Evolutionary conservation across 2,329 filamentous ascomycete species (phyloP).

Genomic region (Aspergillus spinulosporus): DNA sequence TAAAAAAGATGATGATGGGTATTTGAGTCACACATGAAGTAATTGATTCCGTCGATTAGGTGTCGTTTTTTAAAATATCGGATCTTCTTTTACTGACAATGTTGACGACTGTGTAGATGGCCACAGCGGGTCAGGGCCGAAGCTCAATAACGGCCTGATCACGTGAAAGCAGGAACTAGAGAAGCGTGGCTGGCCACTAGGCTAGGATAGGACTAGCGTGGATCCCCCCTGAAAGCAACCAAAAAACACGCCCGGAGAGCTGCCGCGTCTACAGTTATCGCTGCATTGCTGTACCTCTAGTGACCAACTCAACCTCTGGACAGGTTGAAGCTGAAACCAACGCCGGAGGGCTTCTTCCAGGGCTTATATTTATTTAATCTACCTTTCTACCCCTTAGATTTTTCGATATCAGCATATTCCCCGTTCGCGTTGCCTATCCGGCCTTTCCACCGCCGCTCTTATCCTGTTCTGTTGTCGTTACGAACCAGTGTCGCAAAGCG

Average conservation of each 20-base stretch:
- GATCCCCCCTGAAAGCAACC: constrained; percentile 18
- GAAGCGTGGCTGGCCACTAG: constrained; percentile 11
- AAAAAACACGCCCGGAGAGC: constrained; percentile 22
- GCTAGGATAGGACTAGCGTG: constrained; percentile 14
- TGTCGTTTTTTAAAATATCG: too few relatives aligned
- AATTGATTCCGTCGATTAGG: too few relatives aligned
- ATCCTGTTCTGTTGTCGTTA: constrained; percentile 8
- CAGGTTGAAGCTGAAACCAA: constrained; percentile 6
- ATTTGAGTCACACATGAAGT: too few relatives aligned
- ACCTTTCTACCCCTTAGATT: background rate
- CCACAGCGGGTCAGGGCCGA: too few relatives aligned
- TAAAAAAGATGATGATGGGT: too few relatives aligned
- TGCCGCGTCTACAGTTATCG: constrained; percentile 23
- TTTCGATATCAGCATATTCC: background rate
- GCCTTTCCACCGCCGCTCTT: background rate
- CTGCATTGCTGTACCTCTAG: background rate
- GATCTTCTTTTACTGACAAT: too few relatives aligned
- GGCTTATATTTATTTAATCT: constrained; percentile 7
- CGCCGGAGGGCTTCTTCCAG: background rate
- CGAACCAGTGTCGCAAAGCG: constrained; percentile 17
- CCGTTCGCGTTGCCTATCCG: constrained; percentile 1
- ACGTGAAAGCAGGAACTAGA: constrained; percentile 8
- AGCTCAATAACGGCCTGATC: background rate
- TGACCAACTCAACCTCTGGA: constrained; percentile 11
- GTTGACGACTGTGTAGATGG: too few relatives aligned